Conservation (phyloP, 176 grass and related monocot species). For the barley (Hordeum vulgare) region MorexV3_pseudomolecules_assembly NC_058524.1:258899488-258899987, state of each 20-base stretch:
- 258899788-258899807: too few species aligned
- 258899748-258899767: conserved; percentile 40
- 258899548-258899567: too few species aligned
- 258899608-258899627: too few species aligned
- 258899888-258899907: conserved; percentile 36
- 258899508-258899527: too few species aligned
- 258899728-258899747: conserved; percentile 27
- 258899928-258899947: background rate
- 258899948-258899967: background rate
- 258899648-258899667: conserved; percentile 15
- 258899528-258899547: too few species aligned
- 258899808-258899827: background rate
- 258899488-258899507: too few species aligned
- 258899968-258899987: conserved; percentile 19
- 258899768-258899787: too few species aligned
- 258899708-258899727: conserved; percentile 25
- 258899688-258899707: conserved; percentile 56
- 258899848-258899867: conserved; percentile 18
- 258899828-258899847: background rate
- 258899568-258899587: too few species aligned
- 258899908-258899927: conserved; percentile 63
- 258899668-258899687: background rate
- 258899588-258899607: too few species aligned
- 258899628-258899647: too few species aligned
- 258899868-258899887: conserved; percentile 54